Conservation (phyloP, 768 basidiomycete species). For the Floccularia luteovirens region DNA sequence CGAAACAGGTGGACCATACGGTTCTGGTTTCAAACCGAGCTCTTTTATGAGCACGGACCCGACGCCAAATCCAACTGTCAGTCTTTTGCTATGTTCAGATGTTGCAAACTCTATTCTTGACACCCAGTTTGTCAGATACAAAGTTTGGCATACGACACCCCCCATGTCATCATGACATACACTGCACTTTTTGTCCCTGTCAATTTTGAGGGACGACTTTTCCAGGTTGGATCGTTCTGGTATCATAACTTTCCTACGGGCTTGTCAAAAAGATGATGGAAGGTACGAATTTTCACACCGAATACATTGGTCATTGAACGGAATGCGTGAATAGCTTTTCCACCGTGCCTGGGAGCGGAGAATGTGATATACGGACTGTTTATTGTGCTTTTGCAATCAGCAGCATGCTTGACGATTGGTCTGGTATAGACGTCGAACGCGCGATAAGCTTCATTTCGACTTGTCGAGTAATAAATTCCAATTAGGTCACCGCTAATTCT, state of each 20-base stretch:
- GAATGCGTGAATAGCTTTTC: conserved; percentile 48
- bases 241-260: conserved; percentile 54
- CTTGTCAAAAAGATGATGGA: conserved; percentile 76
- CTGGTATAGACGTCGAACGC: conserved; percentile 52
- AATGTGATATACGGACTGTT: conserved; percentile 75
- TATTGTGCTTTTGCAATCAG: conserved; percentile 87
- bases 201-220: conserved; percentile 85
- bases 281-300: conserved; percentile 42
- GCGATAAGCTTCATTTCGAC: conserved; percentile 58
- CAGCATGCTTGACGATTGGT: conserved; percentile 75
- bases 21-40: conserved; percentile 69
- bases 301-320: background rate
- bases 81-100: background rate
- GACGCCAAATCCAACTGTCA: conserved; percentile 8
- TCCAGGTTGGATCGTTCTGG: conserved; percentile 59
- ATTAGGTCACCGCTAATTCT: conserved; percentile 10
- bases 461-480: conserved; percentile 78
- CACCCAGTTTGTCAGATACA: conserved; percentile 5
- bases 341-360: conserved; percentile 55
- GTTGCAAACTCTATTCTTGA: background rate
- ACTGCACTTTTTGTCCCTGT: conserved; percentile 78
- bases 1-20: conserved; percentile 53
- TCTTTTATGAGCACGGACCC: conserved; percentile 66
- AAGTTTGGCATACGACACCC: conserved; percentile 47
- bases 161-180: conserved; percentile 92